Base-by-base conservation (phyloP, 768 basidiomycete species). In the Termitomyces titanicus region DNA sequence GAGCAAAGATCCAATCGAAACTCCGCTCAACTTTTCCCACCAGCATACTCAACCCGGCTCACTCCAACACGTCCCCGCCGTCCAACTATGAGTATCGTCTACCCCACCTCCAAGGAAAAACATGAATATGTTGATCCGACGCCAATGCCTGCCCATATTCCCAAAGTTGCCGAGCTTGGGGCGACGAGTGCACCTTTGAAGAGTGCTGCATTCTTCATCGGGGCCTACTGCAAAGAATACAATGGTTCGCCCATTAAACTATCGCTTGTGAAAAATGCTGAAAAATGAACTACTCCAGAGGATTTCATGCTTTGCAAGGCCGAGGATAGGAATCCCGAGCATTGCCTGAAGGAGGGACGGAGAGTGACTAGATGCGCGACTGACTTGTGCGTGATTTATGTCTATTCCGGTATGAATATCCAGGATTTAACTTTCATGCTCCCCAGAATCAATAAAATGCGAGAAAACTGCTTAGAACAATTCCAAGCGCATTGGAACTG, bases 151-250 rank as follows among this genome's bases (percentile, higher is more conserved):
- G 73, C 74, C 31, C 68, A 81, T 57, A 63, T 77, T 22, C 94
- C 95, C 33, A 85, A 84, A 66, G 92, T 98, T 35, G 78, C 83
- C 57, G 97, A 99, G 72, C 72, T 99, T 43, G 96, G 95, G 39
- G 80, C 77, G 42, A 93, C 93, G 1, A 95, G 92, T 61, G 97
- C 87, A 56, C 97, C 96, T 2, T 77, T 98, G 66, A 98, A 98
- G 78, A 92, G 89, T 63, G 94, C 96, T 1, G 89, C 93, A 8
- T 98, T 98, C 83, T 98, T 98, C 76, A 85, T 99, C 69, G 97
- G 94, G 27, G 88, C 90, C 35, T 83, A 92, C 69, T 99, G 96
- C 83, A 93, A 93, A 73, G 91, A 94, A 54, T 96, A 85, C 75
- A 98, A 96, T 74, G 96, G 96, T 98, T 57, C 50, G 89, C 74